These are phyloP conservation scores for Ascochyta fabae DNA, from an alignment of 2,329 filamentous ascomycete genomes.

Conservation along the genomic window DNA sequence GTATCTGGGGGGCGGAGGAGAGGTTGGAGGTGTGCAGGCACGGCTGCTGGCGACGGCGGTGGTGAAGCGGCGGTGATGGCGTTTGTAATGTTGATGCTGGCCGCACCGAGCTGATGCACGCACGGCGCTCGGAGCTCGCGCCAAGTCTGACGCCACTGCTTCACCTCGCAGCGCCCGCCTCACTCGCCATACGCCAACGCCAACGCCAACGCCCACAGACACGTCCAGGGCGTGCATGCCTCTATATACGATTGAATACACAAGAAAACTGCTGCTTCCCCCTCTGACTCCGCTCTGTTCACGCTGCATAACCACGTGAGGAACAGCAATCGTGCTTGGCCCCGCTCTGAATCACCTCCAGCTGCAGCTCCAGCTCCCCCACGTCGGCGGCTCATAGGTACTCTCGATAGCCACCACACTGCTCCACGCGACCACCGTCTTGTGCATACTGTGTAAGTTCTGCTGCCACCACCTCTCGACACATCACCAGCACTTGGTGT, in stretches of 20 bases:
- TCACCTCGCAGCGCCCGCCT: conserved; percentile 31
- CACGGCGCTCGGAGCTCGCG: conserved; percentile 26
- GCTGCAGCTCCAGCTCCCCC: conserved; percentile 20
- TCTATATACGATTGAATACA: conserved; percentile 11
- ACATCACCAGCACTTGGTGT: neutral
- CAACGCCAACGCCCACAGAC: conserved; percentile 26
- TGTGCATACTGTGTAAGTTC: neutral
- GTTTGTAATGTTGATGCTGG: conserved; percentile 44
- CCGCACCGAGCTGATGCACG: conserved; percentile 29
- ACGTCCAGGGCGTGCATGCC: conserved; percentile 36
- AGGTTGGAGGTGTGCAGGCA: conserved; percentile 8
- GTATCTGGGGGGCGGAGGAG: neutral
- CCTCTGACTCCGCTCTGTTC: neutral
- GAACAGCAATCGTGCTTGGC: conserved; percentile 13
- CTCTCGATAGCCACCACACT: conserved; percentile 2
- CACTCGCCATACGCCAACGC: conserved; percentile 38
- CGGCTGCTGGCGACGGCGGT: conserved; percentile 25
- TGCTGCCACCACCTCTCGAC: too few species aligned
- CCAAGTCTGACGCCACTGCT: conserved; percentile 35
- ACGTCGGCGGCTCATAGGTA: conserved; percentile 10
- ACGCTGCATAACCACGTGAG: conserved; percentile 7
- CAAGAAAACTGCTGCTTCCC: neutral
- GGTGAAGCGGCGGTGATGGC: conserved; percentile 25
- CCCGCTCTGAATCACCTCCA: conserved; percentile 23
- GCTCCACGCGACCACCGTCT: neutral